Conservation (phyloP, 176 grass and related monocot species). For the Urochloa ruziziensis region DNA sequence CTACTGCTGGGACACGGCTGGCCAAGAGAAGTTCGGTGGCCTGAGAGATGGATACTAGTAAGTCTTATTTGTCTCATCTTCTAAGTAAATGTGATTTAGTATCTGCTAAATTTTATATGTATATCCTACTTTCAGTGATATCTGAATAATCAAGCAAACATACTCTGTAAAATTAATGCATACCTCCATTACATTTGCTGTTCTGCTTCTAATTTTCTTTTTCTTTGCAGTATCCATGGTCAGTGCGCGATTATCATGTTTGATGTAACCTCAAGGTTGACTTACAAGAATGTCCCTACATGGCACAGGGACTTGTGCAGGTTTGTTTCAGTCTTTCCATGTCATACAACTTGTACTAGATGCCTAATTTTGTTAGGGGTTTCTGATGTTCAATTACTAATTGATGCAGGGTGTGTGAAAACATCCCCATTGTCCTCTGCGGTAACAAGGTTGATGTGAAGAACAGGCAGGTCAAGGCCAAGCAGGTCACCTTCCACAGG, state of each 20-base stretch:
- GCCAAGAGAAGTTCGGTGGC: slow-evolving; percentile 87
- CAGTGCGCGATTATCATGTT: slow-evolving; percentile 94
- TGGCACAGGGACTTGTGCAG: slow-evolving; percentile 93
- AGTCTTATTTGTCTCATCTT: neutral
- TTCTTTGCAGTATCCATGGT: slow-evolving; percentile 61
- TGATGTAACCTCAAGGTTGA: slow-evolving; percentile 83
- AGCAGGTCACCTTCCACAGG: slow-evolving; percentile 83
- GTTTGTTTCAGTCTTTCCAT: slow-evolving; percentile 26
- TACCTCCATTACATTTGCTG: neutral
- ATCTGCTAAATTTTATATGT: neutral
- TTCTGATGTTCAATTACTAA: slow-evolving; percentile 1
- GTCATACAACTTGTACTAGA: neutral
- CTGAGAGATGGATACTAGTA: slow-evolving; percentile 96
- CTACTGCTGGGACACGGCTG: slow-evolving; percentile 92
- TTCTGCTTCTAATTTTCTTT: neutral
- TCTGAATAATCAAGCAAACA: neutral
- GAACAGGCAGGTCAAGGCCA: slow-evolving; percentile 88
- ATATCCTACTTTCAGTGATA: neutral
- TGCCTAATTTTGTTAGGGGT: neutral
- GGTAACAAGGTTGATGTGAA: slow-evolving; percentile 93
- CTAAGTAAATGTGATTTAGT: neutral
- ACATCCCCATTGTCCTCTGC: slow-evolving; percentile 81
- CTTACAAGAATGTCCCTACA: slow-evolving; percentile 88
- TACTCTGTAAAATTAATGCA: no score
- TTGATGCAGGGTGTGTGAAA: slow-evolving; percentile 74